Base-by-base conservation (phyloP, 345 rosid species). In the Salix suchowensis region DNA sequence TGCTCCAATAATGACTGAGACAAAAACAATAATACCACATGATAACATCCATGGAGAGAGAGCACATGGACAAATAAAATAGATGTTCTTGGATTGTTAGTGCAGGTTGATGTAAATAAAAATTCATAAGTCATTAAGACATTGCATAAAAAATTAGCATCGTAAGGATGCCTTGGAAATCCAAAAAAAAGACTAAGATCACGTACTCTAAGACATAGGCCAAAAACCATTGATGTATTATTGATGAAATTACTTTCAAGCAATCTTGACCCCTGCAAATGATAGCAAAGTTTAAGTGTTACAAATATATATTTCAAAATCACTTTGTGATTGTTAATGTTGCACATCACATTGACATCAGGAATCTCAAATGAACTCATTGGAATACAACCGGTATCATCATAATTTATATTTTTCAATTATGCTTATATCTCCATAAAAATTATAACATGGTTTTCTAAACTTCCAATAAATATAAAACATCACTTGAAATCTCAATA, bases 241-340 rank as follows among this genome's bases (percentile, higher is more conserved):
- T 95, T 95, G 86, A 93, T 93, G 81, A 90, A 95, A 85, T 89
- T 93, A 78, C 98, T 95, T 86, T 95, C 97, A 18, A 88, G 89
- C 83, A 95, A 85, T 83, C 97, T 85, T 78, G 90, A 86, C 24
- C 98, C 98, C 98, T 93, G 88, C 85, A 87, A 82, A 77, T 23
- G 58, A 73, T 64, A 76, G 55, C 68, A 60, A 77, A 50, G 26
- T 24, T 76, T 30, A 58, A 58, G 37, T 72, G 77, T 66, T 58
- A 42, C 65, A 55, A 55, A 58, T 36, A 26, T 8, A n/a, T 4
- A 54, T 48, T 30, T 34, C 44, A 28, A 13, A 18, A 52, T 26
- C n/a, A 19, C 44, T 62, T 18, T 74, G 36, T 36, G 71, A 6
- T 14, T 36, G 37, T 28, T 7, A 37, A 16, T 50, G 23, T 75